Conservation (phyloP, 768 basidiomycete genomes). For the Tubosaeta brunneosetosa region DNA sequence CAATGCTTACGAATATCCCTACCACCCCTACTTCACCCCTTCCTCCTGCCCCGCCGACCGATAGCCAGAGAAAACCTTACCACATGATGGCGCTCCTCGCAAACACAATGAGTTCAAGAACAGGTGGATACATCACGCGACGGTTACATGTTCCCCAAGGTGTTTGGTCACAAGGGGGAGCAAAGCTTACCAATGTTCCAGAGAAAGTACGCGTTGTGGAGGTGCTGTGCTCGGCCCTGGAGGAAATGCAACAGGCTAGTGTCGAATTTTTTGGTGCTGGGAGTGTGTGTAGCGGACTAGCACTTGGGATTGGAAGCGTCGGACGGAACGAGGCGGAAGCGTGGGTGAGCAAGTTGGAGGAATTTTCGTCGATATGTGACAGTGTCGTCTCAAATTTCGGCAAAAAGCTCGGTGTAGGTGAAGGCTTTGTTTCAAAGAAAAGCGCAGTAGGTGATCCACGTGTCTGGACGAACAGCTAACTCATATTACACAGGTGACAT, state of each 20-base stretch:
- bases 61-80: slow-evolving; percentile 79
- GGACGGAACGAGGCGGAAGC: slow-evolving; percentile 73
- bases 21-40: slow-evolving; percentile 76
- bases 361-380: slow-evolving; percentile 75
- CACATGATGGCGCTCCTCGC: slow-evolving; percentile 83
- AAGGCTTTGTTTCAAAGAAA: slow-evolving; percentile 82
- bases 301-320: slow-evolving; percentile 70
- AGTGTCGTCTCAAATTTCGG: slow-evolving; percentile 76
- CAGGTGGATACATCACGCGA: slow-evolving; percentile 86
- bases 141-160: slow-evolving; percentile 83
- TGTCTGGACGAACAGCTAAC: neutral
- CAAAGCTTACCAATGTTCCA: slow-evolving; percentile 72
- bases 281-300: slow-evolving; percentile 69
- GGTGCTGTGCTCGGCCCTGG: slow-evolving; percentile 71
- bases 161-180: slow-evolving; percentile 89
- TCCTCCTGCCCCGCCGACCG: slow-evolving; percentile 65
- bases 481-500: slow-evolving; percentile 39
- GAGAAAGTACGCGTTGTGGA: slow-evolving; percentile 87
- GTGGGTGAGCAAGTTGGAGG: slow-evolving; percentile 76
- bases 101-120: slow-evolving; percentile 70
- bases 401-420: slow-evolving; percentile 85
- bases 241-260: slow-evolving; percentile 70
- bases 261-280: slow-evolving; percentile 74
- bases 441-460: slow-evolving; percentile 44
- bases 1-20: slow-evolving; percentile 54